A percentile compares a stretch with the other conserved stretches of the same genome.
Evolutionary conservation across 257 asterid genomes (phyloP).

Genomic region (Solanum dulcamara): DNA sequence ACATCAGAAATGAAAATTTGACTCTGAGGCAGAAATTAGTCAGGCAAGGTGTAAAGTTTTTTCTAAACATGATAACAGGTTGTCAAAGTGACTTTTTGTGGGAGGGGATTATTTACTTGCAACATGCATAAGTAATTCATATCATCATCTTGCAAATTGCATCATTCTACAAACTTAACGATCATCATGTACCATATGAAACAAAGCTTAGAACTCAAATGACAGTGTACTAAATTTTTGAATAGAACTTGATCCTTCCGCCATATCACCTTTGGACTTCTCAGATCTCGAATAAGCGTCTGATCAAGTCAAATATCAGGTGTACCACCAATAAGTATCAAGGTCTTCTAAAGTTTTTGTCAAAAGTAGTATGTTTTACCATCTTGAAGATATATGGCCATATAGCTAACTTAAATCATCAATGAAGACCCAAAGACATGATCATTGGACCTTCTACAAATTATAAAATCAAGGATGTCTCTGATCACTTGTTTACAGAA

Average conservation of each 20-base stretch:
- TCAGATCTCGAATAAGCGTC: neutral
- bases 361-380: neutral
- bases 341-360: neutral
- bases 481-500: neutral
- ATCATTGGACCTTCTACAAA: neutral
- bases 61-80: neutral
- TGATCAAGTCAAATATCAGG: neutral
- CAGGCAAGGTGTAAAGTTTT: neutral
- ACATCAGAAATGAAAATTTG: conserved; percentile 12
- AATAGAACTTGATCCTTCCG: neutral
- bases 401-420: neutral
- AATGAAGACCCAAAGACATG: neutral
- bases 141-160: neutral
- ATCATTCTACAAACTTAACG: neutral
- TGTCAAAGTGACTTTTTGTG: neutral
- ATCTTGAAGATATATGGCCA: neutral
- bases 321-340: neutral
- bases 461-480: neutral
- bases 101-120: neutral
- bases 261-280: neutral
- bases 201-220: neutral
- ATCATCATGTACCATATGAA: neutral
- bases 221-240: neutral
- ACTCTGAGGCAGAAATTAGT: neutral
- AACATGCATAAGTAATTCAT: neutral